phyloP scores from a whole-genome alignment of 768 basidiomycete species.

The Lanmaoa pseudosensibilis region DNA sequence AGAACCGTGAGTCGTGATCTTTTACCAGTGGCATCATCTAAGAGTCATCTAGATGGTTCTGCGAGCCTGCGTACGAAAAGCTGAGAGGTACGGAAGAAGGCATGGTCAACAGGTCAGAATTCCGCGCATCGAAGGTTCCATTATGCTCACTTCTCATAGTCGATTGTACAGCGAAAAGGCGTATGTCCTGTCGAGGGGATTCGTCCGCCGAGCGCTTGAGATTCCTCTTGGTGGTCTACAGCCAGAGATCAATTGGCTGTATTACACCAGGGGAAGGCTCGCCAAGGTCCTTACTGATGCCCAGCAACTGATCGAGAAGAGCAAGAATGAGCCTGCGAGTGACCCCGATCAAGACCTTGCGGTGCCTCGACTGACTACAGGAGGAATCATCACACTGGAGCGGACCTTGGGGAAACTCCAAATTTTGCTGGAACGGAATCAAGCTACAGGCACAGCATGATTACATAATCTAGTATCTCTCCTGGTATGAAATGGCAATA shows the following conservation, averaged over 20 bases:
- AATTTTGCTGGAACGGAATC: conserved; percentile 33
- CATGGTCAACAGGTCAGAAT: conserved; percentile 71
- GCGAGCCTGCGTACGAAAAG: conserved; percentile 93
- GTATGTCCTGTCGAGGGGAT: conserved; percentile 85
- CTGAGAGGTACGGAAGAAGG: conserved; percentile 89
- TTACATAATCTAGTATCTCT: conserved; percentile 15
- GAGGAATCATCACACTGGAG: conserved; percentile 76
- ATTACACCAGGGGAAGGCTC: conserved; percentile 62
- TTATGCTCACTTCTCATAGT: conserved; percentile 40
- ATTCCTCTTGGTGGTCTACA: conserved; percentile 71
- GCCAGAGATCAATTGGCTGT: conserved; percentile 71
- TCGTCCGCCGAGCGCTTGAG: conserved; percentile 87
- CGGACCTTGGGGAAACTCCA: conserved; percentile 72
- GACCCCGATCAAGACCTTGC: conserved; percentile 45
- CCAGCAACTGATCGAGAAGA: conserved; percentile 64
- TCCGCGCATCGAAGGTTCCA: not conserved
- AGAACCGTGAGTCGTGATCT: conserved; percentile 66
- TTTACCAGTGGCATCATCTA: conserved; percentile 1
- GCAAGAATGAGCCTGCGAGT: conserved; percentile 40
- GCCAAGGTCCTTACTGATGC: conserved; percentile 68
- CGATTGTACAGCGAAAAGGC: conserved; percentile 93
- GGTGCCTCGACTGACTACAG: conserved; percentile 74
- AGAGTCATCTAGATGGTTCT: conserved; percentile 64
- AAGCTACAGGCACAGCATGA: conserved; percentile 15
- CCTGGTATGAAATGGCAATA: conserved; percentile 24